Conservation (phyloP, 768 basidiomycete species). For the Imleria badia region DNA sequence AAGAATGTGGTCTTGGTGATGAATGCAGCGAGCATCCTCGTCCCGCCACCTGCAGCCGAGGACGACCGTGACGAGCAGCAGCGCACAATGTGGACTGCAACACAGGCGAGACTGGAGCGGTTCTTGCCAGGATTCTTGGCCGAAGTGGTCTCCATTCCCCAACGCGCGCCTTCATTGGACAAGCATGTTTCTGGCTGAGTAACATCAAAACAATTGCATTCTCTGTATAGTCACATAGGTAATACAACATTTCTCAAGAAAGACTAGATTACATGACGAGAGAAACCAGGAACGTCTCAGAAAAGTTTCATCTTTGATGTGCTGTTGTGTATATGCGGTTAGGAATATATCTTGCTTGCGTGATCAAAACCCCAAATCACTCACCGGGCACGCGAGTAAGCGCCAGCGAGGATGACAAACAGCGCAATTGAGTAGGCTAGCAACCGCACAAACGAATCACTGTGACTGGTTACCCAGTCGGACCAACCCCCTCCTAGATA, state of each 20-base stretch:
- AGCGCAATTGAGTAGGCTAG: slow-evolving; percentile 58
- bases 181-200: slow-evolving; percentile 13
- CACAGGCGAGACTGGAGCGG: slow-evolving; percentile 82
- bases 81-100: slow-evolving; percentile 78
- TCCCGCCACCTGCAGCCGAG: slow-evolving; percentile 48
- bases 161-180: slow-evolving; percentile 10
- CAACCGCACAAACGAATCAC: slow-evolving; percentile 40
- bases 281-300: slow-evolving; percentile 11
- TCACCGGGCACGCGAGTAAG: slow-evolving; percentile 55
- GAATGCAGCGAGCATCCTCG: slow-evolving; percentile 83
- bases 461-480: slow-evolving; percentile 48
- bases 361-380: slow-evolving; percentile 7
- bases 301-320: slow-evolving; percentile 66
- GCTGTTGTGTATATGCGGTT: slow-evolving; percentile 33
- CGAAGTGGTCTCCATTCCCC: slow-evolving; percentile 57
- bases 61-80: slow-evolving; percentile 58
- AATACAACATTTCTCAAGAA: not conserved
- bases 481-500: slow-evolving; percentile 75
- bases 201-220: slow-evolving; percentile 1
- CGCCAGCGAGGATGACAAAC: slow-evolving; percentile 39
- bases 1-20: slow-evolving; percentile 97
- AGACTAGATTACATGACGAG: not conserved
- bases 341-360: not conserved
- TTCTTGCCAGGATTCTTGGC: slow-evolving; percentile 90
- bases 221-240: slow-evolving; percentile 1